Percentiles rank a stretch among this genome's conserved stretches.
phyloP scores from a whole-genome alignment of 2,329 filamentous ascomycete species.

The Didymellaceae sp. region DNA sequence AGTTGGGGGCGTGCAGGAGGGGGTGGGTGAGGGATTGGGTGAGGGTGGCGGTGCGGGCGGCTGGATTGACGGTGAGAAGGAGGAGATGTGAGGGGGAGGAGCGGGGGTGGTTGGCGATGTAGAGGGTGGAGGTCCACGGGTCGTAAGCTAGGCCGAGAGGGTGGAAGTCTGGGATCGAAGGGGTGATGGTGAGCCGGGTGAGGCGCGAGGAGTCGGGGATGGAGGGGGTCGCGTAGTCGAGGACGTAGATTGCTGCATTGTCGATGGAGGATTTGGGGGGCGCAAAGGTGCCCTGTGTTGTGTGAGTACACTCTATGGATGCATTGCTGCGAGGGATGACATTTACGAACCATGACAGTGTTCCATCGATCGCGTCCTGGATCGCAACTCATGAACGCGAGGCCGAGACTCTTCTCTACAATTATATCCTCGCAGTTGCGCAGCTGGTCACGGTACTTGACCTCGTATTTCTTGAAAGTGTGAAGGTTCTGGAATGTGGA shows the following conservation, averaged over 20 bases:
- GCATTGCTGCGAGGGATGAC: background rate
- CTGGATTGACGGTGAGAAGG: slow-evolving; percentile 42
- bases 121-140: slow-evolving; percentile 42
- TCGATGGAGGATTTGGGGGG: slow-evolving; percentile 22
- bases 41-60: slow-evolving; percentile 33
- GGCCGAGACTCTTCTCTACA: slow-evolving; percentile 40
- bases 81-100: slow-evolving; percentile 34
- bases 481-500: slow-evolving; percentile 27
- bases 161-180: slow-evolving; percentile 50
- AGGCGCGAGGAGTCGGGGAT: slow-evolving; percentile 27
- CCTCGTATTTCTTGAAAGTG: slow-evolving; percentile 35
- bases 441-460: slow-evolving; percentile 46
- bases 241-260: slow-evolving; percentile 47
- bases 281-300: slow-evolving; percentile 38
- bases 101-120: slow-evolving; percentile 50
- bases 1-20: slow-evolving; percentile 48
- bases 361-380: slow-evolving; percentile 54
- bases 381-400: slow-evolving; percentile 54
- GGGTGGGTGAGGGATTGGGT: slow-evolving; percentile 42
- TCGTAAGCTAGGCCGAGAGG: slow-evolving; percentile 53
- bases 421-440: slow-evolving; percentile 55
- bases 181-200: slow-evolving; percentile 28
- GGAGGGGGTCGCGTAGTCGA: slow-evolving; percentile 43
- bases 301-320: background rate
- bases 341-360: slow-evolving; percentile 53